phyloP scores from a whole-genome alignment of 139 green algal genomes.

The Picochlorum sp. region DNA sequence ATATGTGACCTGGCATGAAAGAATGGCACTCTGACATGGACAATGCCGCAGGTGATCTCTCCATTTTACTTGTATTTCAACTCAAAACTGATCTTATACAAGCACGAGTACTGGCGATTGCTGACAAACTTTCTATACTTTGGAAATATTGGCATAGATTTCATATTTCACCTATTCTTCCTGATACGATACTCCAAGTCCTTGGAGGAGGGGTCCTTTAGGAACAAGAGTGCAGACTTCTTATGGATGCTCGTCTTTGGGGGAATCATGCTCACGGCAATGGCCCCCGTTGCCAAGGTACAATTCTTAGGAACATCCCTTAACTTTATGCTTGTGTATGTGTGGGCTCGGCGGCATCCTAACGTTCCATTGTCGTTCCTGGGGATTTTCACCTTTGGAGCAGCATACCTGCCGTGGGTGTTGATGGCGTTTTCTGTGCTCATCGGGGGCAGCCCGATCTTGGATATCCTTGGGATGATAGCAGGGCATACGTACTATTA shows the following conservation, averaged over 20 bases:
- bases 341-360: slow-evolving; percentile 89
- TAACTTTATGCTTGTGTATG: slow-evolving; percentile 99
- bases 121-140: slow-evolving; percentile 99
- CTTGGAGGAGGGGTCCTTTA: slow-evolving; percentile 94
- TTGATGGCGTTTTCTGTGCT: slow-evolving; percentile 89
- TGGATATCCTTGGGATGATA: slow-evolving; percentile 91
- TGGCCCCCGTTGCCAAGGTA: slow-evolving; percentile 86
- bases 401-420: slow-evolving; percentile 98
- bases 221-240: slow-evolving; percentile 86
- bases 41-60: slow-evolving; percentile 72
- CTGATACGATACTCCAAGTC: slow-evolving; percentile 92
- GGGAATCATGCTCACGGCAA: slow-evolving; percentile 56
- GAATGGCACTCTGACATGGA: background rate
- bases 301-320: slow-evolving; percentile 92
- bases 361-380: slow-evolving; percentile 93
- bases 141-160: slow-evolving; percentile 89
- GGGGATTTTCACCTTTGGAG: slow-evolving; percentile 97
- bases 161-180: slow-evolving; percentile 99
- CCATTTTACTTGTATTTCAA: slow-evolving; percentile 98
- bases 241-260: slow-evolving; percentile 97
- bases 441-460: slow-evolving; percentile 72
- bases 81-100: slow-evolving; percentile 74
- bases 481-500: slow-evolving; percentile 95
- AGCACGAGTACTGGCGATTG: slow-evolving; percentile 87
- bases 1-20: background rate